Evolutionary conservation across 2,329 filamentous ascomycete species (phyloP), one percentile per base, ranked within the genome.

Genomic region (Akanthomyces lecanii): DNA sequence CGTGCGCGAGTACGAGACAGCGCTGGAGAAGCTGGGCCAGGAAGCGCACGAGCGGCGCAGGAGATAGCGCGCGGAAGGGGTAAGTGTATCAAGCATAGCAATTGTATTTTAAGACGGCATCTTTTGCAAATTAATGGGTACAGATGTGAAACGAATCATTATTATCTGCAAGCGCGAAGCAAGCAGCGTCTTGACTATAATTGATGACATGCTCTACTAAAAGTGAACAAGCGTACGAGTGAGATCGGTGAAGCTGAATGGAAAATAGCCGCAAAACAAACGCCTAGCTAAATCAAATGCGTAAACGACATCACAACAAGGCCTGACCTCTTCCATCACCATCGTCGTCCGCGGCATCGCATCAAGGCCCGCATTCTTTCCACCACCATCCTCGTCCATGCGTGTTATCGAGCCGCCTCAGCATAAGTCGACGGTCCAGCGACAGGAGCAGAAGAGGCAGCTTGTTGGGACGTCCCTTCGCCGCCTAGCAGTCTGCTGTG

Each of bases 1-100:
- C 63, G 72, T 84, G 11, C 71, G 74, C 53, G 71, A 71, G 42
- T 85, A 85, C 64, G 82, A 85, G 69, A 69, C 73, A 36, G 88
- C 89, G 14, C 74, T 94, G 66, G 81, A 81, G 66, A 80, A 80
- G 70, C 76, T 92, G 67, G 85, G 85, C 57, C 80, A 82, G 62
- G 87, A 90, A 68, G 88, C 88, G 18, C 66, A 70, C 11, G 69
- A 73, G 63, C 63, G 67, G 61, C 67, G 70, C 44, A 69, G 71
- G 64, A 70, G 66, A 61, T 69, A 52, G 48, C n/a, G 45, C n/a
- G 11, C 30, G 21, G 21, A 40, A 53, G 48, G 4, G 6, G 33
- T 3, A 38, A n/a, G 23, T 44, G 33, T 53, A 58, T 53, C n/a
- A 36, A 14, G 40, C 59, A 54, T 61, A 54, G 38, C 40, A 40